Evolutionary conservation across 2,329 filamentous ascomycete genomes (phyloP), one percentile per base, ranked within the genome.

Genomic region (Clarireedia paspali): DNA sequence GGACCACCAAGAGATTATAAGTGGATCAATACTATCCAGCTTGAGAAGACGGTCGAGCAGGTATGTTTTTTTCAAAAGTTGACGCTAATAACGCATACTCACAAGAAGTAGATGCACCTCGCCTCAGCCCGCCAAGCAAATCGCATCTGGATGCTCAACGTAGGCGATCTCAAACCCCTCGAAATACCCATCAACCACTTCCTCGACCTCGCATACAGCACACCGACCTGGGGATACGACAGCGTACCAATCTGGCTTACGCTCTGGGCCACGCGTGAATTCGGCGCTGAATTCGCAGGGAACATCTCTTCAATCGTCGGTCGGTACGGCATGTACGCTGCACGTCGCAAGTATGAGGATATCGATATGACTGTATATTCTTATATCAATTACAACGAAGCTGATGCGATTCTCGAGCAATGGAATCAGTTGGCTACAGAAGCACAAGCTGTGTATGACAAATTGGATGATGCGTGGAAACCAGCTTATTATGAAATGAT

Each of bases 181-280:
- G 81, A 87, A 71, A 75, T 87, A 15, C 82, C 84, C 20, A 82
- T 87, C 65, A 81, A 74, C 64, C 83, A 87, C 68, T 87, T 83
- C 71, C 72, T 88, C 59, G 83, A 87, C 60, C 74, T 88, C 58
- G 85, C 83, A 1, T 88, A 88, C 66, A 80, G 88, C 63, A 77
- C 80, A 23, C 70, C 77, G 20, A 66, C 71, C 1, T 85, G 80
- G 75, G 74, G 75, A n/a, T 74, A 78, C 51, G 75, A 80, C 47
- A 81, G 77, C 53, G 77, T 80, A 0, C 71, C 73, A 1, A 71
- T 73, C 2, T 88, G 83, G 80, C 73, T 84, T 14, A 66, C 74
- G 17, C 71, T 73, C 3, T 85, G 81, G 76, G 79, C 80, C 2
- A 68, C 74, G 6, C 77, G 81, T 4, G 81, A 83, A 61, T 87